Percentiles rank a stretch among this genome's conserved stretches.
Evolutionary conservation across 148 eudicot genomes (phyloP).

Genomic region (Chenopodium quinoa): DNA sequence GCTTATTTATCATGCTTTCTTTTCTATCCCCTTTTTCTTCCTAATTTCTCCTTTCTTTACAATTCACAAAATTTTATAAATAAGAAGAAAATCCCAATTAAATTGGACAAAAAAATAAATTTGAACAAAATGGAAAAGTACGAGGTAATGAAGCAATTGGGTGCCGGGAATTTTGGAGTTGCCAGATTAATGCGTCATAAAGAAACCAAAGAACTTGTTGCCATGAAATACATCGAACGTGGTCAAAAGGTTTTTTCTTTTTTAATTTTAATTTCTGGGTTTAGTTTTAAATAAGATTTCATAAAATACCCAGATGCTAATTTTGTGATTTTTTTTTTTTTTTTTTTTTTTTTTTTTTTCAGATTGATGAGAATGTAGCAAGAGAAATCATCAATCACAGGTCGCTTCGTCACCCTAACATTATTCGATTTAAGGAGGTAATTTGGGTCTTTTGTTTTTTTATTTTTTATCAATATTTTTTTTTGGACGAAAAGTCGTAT

Average conservation of each 20-base stretch:
- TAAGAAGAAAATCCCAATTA: background rate
- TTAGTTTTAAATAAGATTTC: background rate
- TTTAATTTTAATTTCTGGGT: background rate
- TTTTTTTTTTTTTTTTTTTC: background rate
- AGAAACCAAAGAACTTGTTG: slow-evolving; percentile 58
- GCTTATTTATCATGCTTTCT: background rate
- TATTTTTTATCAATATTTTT: too few species aligned
- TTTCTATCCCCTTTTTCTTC: background rate
- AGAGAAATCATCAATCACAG: slow-evolving; percentile 72
- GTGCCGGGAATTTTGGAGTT: slow-evolving; percentile 63
- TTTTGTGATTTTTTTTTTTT: slow-evolving; percentile 1
- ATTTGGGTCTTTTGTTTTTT: background rate
- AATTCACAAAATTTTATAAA: background rate
- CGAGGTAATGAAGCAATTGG: slow-evolving; percentile 56
- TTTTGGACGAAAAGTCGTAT: background rate
- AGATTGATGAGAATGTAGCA: slow-evolving; percentile 79
- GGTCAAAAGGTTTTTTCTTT: slow-evolving; percentile 39
- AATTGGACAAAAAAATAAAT: background rate
- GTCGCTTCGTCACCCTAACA: slow-evolving; percentile 70
- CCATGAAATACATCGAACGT: slow-evolving; percentile 59
- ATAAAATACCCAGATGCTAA: background rate
- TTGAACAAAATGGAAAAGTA: slow-evolving; percentile 45
- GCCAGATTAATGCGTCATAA: slow-evolving; percentile 61
- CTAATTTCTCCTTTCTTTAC: too few species aligned
- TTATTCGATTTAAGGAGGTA: slow-evolving; percentile 72